Evolutionary conservation across 2,329 filamentous ascomycete species (phyloP).

Genomic region (Aspergillus sp.): DNA sequence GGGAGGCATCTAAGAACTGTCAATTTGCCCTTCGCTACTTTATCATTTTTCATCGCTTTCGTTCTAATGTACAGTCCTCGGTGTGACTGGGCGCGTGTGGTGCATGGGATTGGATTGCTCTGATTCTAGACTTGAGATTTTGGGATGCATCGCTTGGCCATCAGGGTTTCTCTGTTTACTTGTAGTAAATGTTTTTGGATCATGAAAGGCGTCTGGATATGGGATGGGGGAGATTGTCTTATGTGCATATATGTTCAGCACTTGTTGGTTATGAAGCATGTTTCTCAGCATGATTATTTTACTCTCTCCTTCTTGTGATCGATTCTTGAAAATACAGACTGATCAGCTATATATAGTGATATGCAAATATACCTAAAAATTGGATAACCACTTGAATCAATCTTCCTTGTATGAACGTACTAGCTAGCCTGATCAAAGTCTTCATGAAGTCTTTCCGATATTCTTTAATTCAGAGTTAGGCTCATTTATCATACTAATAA

Average conservation of each 20-base stretch:
- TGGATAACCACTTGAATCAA: too few species aligned
- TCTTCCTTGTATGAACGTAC: too few species aligned
- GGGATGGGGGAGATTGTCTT: background rate
- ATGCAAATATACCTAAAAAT: background rate
- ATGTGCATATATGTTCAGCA: too few species aligned
- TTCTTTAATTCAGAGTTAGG: too few species aligned
- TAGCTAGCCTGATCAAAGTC: too few species aligned
- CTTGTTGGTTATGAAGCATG: too few species aligned
- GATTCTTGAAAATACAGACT: too few species aligned
- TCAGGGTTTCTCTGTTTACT: background rate
- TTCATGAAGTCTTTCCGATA: too few species aligned
- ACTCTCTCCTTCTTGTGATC: background rate
- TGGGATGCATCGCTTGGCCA: constrained; percentile 3
- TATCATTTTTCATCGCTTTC: background rate
- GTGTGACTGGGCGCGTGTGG: background rate
- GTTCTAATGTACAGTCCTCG: background rate
- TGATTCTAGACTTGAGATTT: background rate
- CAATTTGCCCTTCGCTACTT: background rate
- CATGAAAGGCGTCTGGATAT: constrained; percentile 1
- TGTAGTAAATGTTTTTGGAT: background rate
- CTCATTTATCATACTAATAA: too few species aligned
- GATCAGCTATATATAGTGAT: background rate
- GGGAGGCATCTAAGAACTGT: constrained; percentile 33
- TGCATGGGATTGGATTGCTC: constrained; percentile 8
- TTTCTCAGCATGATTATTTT: too few species aligned